phyloP scores from a whole-genome alignment of 1,284 basidiomycete genomes.

The Phellinidium pouzarii region DNA sequence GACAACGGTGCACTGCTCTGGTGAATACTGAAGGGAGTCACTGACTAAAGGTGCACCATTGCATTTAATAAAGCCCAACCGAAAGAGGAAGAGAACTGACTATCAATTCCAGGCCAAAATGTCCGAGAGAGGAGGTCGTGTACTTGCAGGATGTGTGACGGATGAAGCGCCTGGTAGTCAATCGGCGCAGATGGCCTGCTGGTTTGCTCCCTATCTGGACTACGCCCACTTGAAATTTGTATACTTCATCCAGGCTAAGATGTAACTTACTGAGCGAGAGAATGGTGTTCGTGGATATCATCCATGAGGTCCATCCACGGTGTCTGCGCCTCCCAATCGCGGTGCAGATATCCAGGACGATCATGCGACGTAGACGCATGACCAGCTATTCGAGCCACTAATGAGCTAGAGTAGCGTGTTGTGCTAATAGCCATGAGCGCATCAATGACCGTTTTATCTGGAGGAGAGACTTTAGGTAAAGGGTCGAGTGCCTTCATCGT shows the following conservation, averaged over 20 bases:
- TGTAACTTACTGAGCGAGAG: slow-evolving; percentile 46
- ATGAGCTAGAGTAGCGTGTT: slow-evolving; percentile 57
- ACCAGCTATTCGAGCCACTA: slow-evolving; percentile 54
- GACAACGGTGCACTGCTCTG: slow-evolving; percentile 64
- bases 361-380: slow-evolving; percentile 25
- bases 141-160: slow-evolving; percentile 57
- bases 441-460: slow-evolving; percentile 24
- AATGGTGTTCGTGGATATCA: slow-evolving; percentile 59
- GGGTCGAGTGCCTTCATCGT: slow-evolving; percentile 1
- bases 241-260: not conserved
- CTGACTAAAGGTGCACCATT: slow-evolving; percentile 39
- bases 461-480: slow-evolving; percentile 22
- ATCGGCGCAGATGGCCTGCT: slow-evolving; percentile 44
- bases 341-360: slow-evolving; percentile 32
- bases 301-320: slow-evolving; percentile 71
- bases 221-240: slow-evolving; percentile 25
- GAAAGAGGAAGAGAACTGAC: slow-evolving; percentile 31
- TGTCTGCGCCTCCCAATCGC: slow-evolving; percentile 63
- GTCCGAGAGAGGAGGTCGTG: slow-evolving; percentile 57
- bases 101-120: slow-evolving; percentile 72
- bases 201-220: slow-evolving; percentile 45
- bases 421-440: slow-evolving; percentile 48
- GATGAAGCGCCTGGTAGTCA: slow-evolving; percentile 52
- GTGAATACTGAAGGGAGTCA: slow-evolving; percentile 57
- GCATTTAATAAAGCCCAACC: not conserved